Base-by-base conservation (phyloP, 2,329 filamentous ascomycete genomes). In the Botrytis porri region DNA sequence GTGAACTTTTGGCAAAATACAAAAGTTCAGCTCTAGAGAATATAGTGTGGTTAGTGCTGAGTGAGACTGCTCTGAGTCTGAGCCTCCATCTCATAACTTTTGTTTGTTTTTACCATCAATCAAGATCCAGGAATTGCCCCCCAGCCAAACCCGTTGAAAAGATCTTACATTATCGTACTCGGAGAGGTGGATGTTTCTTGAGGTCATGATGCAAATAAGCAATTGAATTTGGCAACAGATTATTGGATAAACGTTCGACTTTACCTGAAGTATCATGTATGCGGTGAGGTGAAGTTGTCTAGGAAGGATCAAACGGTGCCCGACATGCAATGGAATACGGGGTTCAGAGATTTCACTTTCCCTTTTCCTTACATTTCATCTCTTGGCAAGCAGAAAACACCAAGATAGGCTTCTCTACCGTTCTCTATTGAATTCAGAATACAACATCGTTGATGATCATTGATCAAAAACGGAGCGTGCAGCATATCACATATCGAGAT, bases 21-120 rank as follows among this genome's bases (percentile, higher is more conserved):
- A 32, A 57, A 25, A 32, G 12, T 37, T 72, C 70, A 69, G 70
- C 70, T 71, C 61, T 39, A 51, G 14, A 67, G 60, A 48, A 67
- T 32, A 32, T 54, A 25, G 51, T 71, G 32, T 54, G 45, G n/a
- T 60, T 54, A 48, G 25, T 72, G 70, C 70, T 69, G 62, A 72
- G 62, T 72, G 62, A 72, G 70, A 72, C 32, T 59, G 16, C 39
- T 54, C 63, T 69, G 62, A 48, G 29, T 54, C 63, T 69, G 62
- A 60, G 29, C 70, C 9, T 69, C 16, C 61, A 32, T 45, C 22
- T 66, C 37, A 9, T 16, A 20, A 35, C n/a, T 60, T 35, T 67
- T 67, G 8, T 41, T 57, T 22, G 29, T 37, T 41, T 29, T 57
- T 45, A 16, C 35, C 29, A 25, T 63, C 32, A 51, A 45, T 45